phyloP scores from a whole-genome alignment of 2,329 filamentous ascomycete species.

The Ophiostoma australiae region DNA sequence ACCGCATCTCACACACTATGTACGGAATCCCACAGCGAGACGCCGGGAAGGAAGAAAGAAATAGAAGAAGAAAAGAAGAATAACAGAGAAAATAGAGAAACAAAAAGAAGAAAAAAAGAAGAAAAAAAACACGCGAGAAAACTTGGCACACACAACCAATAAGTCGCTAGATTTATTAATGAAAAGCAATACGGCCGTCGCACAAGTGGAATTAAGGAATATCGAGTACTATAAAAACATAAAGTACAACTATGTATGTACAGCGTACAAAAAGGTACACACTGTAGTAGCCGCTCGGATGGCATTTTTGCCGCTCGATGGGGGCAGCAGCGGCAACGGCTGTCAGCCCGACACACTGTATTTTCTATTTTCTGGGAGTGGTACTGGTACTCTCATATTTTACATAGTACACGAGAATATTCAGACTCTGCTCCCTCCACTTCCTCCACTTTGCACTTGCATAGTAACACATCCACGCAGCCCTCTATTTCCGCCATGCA shows the following conservation, averaged over 20 bases:
- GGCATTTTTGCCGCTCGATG: not conserved
- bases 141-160: not conserved
- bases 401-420: too few relatives aligned
- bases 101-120: not conserved
- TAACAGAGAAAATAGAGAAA: not conserved
- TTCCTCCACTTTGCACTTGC: not conserved
- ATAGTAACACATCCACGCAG: not conserved
- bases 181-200: too few relatives aligned
- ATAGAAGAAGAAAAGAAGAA: not conserved
- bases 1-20: too few relatives aligned
- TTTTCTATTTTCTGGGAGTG: not conserved
- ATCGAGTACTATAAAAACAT: too few relatives aligned
- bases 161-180: not conserved
- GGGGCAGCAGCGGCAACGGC: not conserved
- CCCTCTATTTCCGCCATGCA: not conserved
- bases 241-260: too few relatives aligned
- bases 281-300: not conserved
- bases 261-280: not conserved
- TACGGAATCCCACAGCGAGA: not conserved
- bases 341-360: not conserved
- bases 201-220: not conserved
- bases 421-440: too few relatives aligned
- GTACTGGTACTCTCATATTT: too few relatives aligned
- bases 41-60: not conserved
- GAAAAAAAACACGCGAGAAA: not conserved